Conservation (phyloP, 345 rosid genomes). For the Camelina sativa region DNA sequence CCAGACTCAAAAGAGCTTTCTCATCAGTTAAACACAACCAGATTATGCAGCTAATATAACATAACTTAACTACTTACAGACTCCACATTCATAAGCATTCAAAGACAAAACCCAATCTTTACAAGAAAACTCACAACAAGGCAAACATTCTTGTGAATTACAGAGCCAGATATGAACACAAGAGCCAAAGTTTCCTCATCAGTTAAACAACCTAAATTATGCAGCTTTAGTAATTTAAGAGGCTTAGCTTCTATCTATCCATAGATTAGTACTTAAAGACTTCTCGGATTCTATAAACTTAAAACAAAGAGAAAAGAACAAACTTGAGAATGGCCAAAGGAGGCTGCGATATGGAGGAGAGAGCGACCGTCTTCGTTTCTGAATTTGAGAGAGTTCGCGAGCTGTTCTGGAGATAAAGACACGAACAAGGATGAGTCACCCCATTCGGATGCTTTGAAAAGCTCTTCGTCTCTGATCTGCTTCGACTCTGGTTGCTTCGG, state of each 20-base stretch:
- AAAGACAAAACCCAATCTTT: neutral
- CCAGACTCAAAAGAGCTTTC: neutral
- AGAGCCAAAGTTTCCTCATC: neutral
- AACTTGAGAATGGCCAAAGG: conserved; percentile 63
- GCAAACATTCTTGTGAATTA: neutral
- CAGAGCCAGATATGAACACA: neutral
- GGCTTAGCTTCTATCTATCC: neutral
- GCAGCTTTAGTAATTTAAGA: neutral
- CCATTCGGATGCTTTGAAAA: conserved; percentile 81
- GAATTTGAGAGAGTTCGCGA: conserved; percentile 54
- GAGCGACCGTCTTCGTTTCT: conserved; percentile 86
- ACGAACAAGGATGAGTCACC: conserved; percentile 65
- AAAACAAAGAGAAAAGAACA: neutral
- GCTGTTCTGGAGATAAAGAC: conserved; percentile 58
- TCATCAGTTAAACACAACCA: conserved; percentile 9
- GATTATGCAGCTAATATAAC: neutral
- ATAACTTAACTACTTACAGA: neutral
- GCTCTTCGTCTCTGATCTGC: conserved; percentile 57
- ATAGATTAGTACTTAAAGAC: neutral
- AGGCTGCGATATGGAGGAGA: conserved; percentile 81
- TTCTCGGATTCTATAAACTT: neutral
- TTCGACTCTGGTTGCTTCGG: conserved; percentile 35
- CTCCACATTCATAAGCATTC: neutral
- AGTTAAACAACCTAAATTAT: neutral
- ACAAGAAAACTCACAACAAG: neutral